phyloP scores from a whole-genome alignment of 108 stramenopile species.

The Cyclotella baltica region DNA sequence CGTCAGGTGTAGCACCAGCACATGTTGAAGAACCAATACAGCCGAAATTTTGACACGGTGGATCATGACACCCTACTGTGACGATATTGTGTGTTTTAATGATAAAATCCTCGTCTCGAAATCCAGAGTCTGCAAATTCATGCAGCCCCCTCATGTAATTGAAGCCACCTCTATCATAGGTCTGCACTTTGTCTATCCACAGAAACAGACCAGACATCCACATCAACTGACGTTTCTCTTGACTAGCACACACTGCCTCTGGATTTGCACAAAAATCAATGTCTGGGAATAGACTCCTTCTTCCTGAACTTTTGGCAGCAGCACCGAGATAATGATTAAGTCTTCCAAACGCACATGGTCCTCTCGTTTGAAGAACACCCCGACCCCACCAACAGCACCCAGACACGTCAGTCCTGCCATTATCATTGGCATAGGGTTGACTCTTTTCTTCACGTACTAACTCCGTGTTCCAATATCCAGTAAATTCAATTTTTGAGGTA shows the following conservation, averaged over 20 bases:
- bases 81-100: slow-evolving; percentile 30
- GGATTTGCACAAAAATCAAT: slow-evolving; percentile 43
- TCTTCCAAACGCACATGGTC: slow-evolving; percentile 39
- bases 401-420: slow-evolving; percentile 38
- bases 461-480: slow-evolving; percentile 28
- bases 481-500: slow-evolving; percentile 17
- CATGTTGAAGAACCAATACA: slow-evolving; percentile 34
- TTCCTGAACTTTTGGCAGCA: slow-evolving; percentile 24
- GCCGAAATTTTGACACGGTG: slow-evolving; percentile 40
- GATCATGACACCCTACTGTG: slow-evolving; percentile 39
- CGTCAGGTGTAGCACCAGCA: slow-evolving; percentile 12
- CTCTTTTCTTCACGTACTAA: slow-evolving; percentile 22
- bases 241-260: slow-evolving; percentile 36
- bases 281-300: slow-evolving; percentile 18
- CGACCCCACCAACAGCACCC: slow-evolving; percentile 59
- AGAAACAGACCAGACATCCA: slow-evolving; percentile 45
- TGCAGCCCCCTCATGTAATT: slow-evolving; percentile 36
- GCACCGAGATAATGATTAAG: slow-evolving; percentile 48
- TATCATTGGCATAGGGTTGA: slow-evolving; percentile 37
- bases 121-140: slow-evolving; percentile 33
- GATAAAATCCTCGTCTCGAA: slow-evolving; percentile 31
- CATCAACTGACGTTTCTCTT: slow-evolving; percentile 11
- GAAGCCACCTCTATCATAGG: slow-evolving; percentile 34
- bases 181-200: slow-evolving; percentile 43
- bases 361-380: slow-evolving; percentile 50